A percentile compares a stretch with the other conserved stretches of the same genome.
Conservation (phyloP, 2,329 filamentous ascomycete species). For the Aspergillus fructus region DNA sequence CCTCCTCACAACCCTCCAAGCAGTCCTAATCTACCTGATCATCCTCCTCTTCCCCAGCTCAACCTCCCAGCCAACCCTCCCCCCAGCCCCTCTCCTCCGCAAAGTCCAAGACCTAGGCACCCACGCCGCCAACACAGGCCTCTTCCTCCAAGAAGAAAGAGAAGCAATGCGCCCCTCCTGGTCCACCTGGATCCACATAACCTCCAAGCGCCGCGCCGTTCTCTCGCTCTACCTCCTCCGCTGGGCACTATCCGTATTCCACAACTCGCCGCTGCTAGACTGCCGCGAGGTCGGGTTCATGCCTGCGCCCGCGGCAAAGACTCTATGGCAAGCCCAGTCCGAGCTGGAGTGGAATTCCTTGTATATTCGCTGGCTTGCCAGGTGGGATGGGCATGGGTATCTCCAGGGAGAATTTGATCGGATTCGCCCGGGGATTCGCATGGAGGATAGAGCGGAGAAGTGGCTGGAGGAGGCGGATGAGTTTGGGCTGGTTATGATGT, state of each 20-base stretch:
- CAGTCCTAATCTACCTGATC: neutral
- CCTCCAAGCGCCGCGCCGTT: slow-evolving; percentile 6
- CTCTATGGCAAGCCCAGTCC: slow-evolving; percentile 2
- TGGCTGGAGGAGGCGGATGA: slow-evolving; percentile 11
- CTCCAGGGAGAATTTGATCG: slow-evolving; percentile 3
- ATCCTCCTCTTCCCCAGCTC: slow-evolving; percentile 1
- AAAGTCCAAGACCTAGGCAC: slow-evolving; percentile 1
- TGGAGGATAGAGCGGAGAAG: slow-evolving; percentile 2
- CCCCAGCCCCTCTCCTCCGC: neutral
- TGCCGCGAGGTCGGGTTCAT: neutral
- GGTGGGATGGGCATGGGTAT: slow-evolving; percentile 6
- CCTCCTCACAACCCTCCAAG: slow-evolving; percentile 1
- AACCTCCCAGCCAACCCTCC: neutral
- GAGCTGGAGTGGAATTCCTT: slow-evolving; percentile 5
- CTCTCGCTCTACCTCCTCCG: slow-evolving; percentile 2
- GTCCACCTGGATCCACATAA: slow-evolving; percentile 4
- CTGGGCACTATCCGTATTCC: slow-evolving; percentile 2
- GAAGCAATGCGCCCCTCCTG: neutral
- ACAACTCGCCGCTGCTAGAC: neutral
- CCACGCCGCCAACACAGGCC: neutral
- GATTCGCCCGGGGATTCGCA: neutral
- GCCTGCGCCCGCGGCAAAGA: slow-evolving; percentile 4
- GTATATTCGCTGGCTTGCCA: slow-evolving; percentile 6
- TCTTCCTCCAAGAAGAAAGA: slow-evolving; percentile 7
- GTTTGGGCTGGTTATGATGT: slow-evolving; percentile 11